A percentile compares a stretch with the other conserved stretches of the same genome.
These are phyloP conservation scores for Zychaea mexicana DNA, from an alignment of 371 early-diverging fungal species.

Conservation along the genomic window DNA sequence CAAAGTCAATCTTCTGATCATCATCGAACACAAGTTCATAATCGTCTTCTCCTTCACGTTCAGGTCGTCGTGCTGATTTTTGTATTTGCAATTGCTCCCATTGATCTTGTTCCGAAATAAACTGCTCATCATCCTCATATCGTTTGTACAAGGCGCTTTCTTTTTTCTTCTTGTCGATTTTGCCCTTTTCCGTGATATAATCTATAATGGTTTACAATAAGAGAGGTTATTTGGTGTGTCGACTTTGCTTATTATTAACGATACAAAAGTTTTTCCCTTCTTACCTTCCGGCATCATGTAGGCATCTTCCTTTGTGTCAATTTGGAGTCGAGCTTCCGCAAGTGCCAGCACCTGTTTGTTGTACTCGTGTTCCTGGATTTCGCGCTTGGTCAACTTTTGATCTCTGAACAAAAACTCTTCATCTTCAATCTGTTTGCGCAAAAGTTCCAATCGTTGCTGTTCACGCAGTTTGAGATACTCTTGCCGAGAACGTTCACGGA, in stretches of 20 bases:
- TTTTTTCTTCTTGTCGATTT: slow-evolving; percentile 91
- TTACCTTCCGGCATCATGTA: slow-evolving; percentile 94
- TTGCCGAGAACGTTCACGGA: slow-evolving; percentile 87
- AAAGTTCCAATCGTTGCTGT: slow-evolving; percentile 75
- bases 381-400: slow-evolving; percentile 78
- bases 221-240: no score
- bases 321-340: slow-evolving; percentile 82
- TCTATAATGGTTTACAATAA: slow-evolving; percentile 36
- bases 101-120: slow-evolving; percentile 90
- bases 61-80: slow-evolving; percentile 59
- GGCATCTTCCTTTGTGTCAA: slow-evolving; percentile 79
- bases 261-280: no score
- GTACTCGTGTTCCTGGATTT: slow-evolving; percentile 75
- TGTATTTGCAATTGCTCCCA: slow-evolving; percentile 91
- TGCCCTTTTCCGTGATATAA: slow-evolving; percentile 93
- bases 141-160: slow-evolving; percentile 85
- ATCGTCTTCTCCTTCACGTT: slow-evolving; percentile 53
- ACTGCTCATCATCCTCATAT: slow-evolving; percentile 82
- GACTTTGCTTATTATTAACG: no score
- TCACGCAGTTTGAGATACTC: slow-evolving; percentile 91
- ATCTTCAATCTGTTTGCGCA: slow-evolving; percentile 81
- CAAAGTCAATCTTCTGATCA: slow-evolving; percentile 89
- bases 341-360: slow-evolving; percentile 82
- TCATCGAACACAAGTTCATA: slow-evolving; percentile 97
- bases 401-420: slow-evolving; percentile 84